A percentile compares a stretch with the other conserved stretches of the same genome.
phyloP scores from a whole-genome alignment of 768 basidiomycete species.

The Naematelia encephala region DNA sequence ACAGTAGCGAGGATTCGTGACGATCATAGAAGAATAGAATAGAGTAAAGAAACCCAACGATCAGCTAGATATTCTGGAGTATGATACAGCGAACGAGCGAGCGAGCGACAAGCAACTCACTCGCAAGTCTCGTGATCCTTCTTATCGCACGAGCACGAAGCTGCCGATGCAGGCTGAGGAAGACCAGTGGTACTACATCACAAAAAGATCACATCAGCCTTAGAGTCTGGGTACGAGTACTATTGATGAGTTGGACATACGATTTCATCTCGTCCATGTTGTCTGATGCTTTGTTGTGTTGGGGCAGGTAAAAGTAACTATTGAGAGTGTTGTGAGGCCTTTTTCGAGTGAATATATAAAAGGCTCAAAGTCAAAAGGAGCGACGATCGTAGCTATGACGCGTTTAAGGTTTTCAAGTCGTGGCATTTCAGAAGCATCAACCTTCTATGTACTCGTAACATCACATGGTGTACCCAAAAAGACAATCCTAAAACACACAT shows the following conservation, averaged over 20 bases:
- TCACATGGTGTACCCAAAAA: no score
- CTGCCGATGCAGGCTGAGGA: conserved; percentile 24
- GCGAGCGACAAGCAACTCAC: conserved; percentile 29
- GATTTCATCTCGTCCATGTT: background rate
- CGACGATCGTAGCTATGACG: background rate
- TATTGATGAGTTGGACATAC: background rate
- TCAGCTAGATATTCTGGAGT: background rate
- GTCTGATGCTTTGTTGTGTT: background rate
- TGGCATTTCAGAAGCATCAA: background rate
- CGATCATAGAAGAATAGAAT: no score
- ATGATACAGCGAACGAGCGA: background rate
- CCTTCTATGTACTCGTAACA: no score
- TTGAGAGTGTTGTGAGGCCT: background rate
- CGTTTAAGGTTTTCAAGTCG: background rate
- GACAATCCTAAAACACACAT: no score
- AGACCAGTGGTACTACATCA: conserved; percentile 12
- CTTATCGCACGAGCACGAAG: conserved; percentile 29
- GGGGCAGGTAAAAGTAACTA: background rate
- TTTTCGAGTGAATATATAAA: background rate
- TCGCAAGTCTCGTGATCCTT: conserved; percentile 25
- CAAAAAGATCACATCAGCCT: background rate
- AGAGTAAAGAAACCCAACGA: background rate
- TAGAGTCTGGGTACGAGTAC: no score
- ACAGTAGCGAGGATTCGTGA: no score
- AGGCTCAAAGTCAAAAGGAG: background rate